Conservation (phyloP, 495 filamentous ascomycete species). For the Trypethelium eluteriae region DNA sequence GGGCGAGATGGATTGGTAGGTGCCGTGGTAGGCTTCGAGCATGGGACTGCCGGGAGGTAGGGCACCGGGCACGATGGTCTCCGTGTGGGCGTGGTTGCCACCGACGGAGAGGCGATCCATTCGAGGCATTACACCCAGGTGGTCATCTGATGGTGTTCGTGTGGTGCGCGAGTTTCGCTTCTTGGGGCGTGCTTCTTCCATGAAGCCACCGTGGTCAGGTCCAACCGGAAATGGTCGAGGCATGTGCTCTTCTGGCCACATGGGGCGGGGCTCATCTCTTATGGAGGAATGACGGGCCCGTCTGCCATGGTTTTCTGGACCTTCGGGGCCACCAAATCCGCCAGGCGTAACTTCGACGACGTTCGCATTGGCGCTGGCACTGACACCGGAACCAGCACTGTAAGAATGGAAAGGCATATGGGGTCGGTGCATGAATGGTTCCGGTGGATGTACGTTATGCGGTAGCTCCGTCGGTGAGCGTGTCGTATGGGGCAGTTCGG, state of each 20-base stretch:
- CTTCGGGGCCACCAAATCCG: neutral
- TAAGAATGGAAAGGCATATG: conserved; percentile 11
- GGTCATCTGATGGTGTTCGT: conserved; percentile 5
- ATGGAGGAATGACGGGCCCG: conserved; percentile 6
- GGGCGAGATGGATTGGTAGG: conserved; percentile 89
- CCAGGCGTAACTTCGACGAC: conserved; percentile 22
- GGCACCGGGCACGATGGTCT: conserved; percentile 25
- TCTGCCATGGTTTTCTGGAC: neutral
- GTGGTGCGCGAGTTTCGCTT: conserved; percentile 8
- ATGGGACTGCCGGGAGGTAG: conserved; percentile 55
- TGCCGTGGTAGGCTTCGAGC: conserved; percentile 86
- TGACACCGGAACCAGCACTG: neutral
- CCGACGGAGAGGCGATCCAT: conserved; percentile 35
- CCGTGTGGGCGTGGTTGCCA: conserved; percentile 30
- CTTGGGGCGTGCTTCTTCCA: conserved; percentile 7
- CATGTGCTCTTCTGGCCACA: neutral
- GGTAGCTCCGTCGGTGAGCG: conserved; percentile 18
- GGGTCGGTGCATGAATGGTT: neutral
- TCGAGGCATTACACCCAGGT: conserved; percentile 21
- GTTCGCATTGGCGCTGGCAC: conserved; percentile 12
- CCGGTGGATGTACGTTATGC: conserved; percentile 16
- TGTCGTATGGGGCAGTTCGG: conserved; percentile 10
- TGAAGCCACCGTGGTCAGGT: neutral
- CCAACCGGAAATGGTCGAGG: neutral
- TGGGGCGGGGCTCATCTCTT: conserved; percentile 12